These are phyloP conservation scores for Pseudohyphozyma bogoriensis DNA, from an alignment of 768 basidiomycete genomes.

Conservation along the genomic window DNA sequence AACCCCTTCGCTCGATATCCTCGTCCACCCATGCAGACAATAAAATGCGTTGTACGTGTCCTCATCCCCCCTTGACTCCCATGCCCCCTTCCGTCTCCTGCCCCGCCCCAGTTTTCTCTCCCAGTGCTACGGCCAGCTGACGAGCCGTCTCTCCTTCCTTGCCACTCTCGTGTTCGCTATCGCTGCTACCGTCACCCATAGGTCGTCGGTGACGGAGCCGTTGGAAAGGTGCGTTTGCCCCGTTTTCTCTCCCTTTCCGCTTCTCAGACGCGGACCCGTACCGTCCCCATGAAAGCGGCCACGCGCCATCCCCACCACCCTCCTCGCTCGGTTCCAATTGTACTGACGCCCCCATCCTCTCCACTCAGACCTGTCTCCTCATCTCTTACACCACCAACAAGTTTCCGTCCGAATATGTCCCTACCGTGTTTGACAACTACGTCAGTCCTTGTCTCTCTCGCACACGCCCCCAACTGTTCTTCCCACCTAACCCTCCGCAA, in stretches of 20 bases:
- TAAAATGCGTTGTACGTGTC: constrained; percentile 69
- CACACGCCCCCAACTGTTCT: no score
- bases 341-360: constrained; percentile 12
- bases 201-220: constrained; percentile 90
- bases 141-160: not conserved
- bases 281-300: not conserved
- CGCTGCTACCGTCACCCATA: no score
- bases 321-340: not conserved
- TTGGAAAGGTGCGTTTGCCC: constrained; percentile 70
- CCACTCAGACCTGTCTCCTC: constrained; percentile 72
- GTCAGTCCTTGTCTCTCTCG: constrained; percentile 3
- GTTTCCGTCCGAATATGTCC: constrained; percentile 98
- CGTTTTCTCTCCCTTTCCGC: not conserved
- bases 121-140: not conserved
- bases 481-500: no score
- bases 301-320: not conserved
- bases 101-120: not conserved
- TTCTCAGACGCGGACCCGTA: no score
- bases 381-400: constrained; percentile 95
- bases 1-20: not conserved
- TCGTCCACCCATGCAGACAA: constrained; percentile 65
- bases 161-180: not conserved
- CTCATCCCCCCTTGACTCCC: not conserved
- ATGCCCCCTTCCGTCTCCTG: not conserved
- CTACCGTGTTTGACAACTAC: constrained; percentile 94